Percentiles rank a stretch among this genome's conserved stretches.
phyloP scores from a whole-genome alignment of 768 basidiomycete genomes.

The Pisolithus marmoratus region DNA sequence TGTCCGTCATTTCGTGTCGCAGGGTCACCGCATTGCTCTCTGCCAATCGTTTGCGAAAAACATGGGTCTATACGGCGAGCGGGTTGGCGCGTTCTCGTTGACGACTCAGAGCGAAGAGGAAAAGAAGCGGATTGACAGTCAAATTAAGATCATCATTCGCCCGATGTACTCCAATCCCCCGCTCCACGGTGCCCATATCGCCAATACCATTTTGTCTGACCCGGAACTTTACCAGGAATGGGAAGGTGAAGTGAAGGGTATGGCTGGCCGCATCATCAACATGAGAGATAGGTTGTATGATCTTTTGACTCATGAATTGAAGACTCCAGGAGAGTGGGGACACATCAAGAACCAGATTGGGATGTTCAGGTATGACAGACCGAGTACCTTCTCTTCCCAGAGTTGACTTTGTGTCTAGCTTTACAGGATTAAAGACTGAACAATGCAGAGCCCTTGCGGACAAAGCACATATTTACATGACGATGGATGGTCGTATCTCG shows the following conservation, averaged over 20 bases:
- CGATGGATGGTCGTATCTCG: constrained; percentile 87
- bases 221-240: constrained; percentile 76
- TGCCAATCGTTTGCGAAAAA: constrained; percentile 98
- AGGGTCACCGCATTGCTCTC: constrained; percentile 87
- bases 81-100: constrained; percentile 94
- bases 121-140: constrained; percentile 84
- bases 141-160: constrained; percentile 91
- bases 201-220: constrained; percentile 75
- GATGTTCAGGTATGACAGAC: constrained; percentile 80
- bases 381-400: constrained; percentile 1
- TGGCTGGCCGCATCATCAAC: constrained; percentile 92
- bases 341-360: constrained; percentile 96
- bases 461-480: constrained; percentile 91
- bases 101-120: constrained; percentile 63
- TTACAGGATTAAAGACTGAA: constrained; percentile 74
- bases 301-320: constrained; percentile 65
- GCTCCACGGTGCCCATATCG: constrained; percentile 82
- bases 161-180: constrained; percentile 99
- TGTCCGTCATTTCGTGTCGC: constrained; percentile 85
- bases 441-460: constrained; percentile 83
- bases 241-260: constrained; percentile 88
- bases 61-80: constrained; percentile 98
- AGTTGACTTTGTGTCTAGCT: constrained; percentile 38
- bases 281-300: constrained; percentile 86
- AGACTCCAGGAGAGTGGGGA: constrained; percentile 92